phyloP scores from a whole-genome alignment of 345 rosid genomes.

The Limnanthes douglasii region DNA sequence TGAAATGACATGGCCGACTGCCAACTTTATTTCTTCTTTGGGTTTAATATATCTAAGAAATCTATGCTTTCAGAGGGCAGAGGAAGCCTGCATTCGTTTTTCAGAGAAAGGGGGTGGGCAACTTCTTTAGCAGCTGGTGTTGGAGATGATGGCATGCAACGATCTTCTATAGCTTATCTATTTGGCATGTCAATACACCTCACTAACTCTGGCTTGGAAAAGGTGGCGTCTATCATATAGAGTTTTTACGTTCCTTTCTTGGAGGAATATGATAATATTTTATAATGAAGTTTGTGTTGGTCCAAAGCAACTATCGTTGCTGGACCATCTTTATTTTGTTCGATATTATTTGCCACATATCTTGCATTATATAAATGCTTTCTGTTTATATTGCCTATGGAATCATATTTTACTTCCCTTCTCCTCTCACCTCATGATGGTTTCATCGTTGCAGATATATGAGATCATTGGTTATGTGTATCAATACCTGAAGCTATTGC shows the following conservation, averaged over 20 bases:
- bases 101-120: constrained; percentile 79
- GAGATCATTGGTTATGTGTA: constrained; percentile 71
- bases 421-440: constrained; percentile 1
- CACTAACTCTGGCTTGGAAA: constrained; percentile 85
- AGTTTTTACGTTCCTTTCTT: not conserved
- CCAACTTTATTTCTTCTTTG: constrained; percentile 6
- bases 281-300: not conserved
- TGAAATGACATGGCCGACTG: not conserved
- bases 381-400: not conserved
- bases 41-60: constrained; percentile 4
- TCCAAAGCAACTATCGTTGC: too few relatives aligned
- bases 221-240: constrained; percentile 22
- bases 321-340: constrained; percentile 3
- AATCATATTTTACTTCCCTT: constrained; percentile 1
- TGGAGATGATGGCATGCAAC: constrained; percentile 78
- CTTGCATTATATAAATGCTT: not conserved
- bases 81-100: constrained; percentile 83
- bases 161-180: constrained; percentile 74
- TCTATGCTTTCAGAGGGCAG: constrained; percentile 66
- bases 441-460: constrained; percentile 36
- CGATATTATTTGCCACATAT: constrained; percentile 3
- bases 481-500: constrained; percentile 73
- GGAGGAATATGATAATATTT: not conserved
- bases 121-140: constrained; percentile 88
- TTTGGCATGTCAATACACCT: constrained; percentile 81